These are phyloP conservation scores for Saturnispora dispora DNA, from an alignment of 805 yeast species.

Conservation along the genomic window DNA sequence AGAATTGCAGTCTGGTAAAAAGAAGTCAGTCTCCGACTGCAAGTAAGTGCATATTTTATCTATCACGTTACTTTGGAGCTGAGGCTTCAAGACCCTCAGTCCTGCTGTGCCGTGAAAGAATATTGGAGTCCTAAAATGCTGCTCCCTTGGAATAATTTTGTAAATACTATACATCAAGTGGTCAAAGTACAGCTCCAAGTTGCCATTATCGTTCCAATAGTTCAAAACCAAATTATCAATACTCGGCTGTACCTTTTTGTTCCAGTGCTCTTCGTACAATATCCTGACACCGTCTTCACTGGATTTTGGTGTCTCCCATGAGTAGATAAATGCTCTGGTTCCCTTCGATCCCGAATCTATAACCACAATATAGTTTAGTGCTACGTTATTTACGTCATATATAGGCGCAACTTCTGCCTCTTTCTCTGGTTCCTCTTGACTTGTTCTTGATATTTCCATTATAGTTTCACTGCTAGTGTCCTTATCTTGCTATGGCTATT, in stretches of 20 bases:
- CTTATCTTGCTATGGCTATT: background rate
- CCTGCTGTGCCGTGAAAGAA: slow-evolving; percentile 68
- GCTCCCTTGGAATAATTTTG: slow-evolving; percentile 48
- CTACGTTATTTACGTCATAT: slow-evolving; percentile 33
- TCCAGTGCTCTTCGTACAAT: slow-evolving; percentile 31
- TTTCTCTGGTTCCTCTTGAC: background rate
- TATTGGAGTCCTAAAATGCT: slow-evolving; percentile 54
- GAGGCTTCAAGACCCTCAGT: slow-evolving; percentile 47
- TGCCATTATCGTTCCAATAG: slow-evolving; percentile 38
- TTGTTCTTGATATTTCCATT: background rate
- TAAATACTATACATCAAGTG: slow-evolving; percentile 40
- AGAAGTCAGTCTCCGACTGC: slow-evolving; percentile 38
- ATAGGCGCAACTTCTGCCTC: background rate
- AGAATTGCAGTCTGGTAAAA: slow-evolving; percentile 49
- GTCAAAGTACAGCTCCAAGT: slow-evolving; percentile 45
- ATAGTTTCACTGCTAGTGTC: background rate
- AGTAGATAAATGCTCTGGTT: slow-evolving; percentile 50
- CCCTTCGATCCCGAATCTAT: slow-evolving; percentile 64
- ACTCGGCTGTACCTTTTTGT: slow-evolving; percentile 47
- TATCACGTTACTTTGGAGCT: slow-evolving; percentile 35
- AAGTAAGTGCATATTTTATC: slow-evolving; percentile 43
- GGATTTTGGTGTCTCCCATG: slow-evolving; percentile 38
- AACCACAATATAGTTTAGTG: slow-evolving; percentile 51
- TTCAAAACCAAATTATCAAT: slow-evolving; percentile 51
- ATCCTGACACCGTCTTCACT: slow-evolving; percentile 12